Percentiles rank a stretch among this genome's conserved stretches.
Evolutionary conservation across 2,329 filamentous ascomycete genomes (phyloP).

Genomic region (Pochonia chlamydosporia): DNA sequence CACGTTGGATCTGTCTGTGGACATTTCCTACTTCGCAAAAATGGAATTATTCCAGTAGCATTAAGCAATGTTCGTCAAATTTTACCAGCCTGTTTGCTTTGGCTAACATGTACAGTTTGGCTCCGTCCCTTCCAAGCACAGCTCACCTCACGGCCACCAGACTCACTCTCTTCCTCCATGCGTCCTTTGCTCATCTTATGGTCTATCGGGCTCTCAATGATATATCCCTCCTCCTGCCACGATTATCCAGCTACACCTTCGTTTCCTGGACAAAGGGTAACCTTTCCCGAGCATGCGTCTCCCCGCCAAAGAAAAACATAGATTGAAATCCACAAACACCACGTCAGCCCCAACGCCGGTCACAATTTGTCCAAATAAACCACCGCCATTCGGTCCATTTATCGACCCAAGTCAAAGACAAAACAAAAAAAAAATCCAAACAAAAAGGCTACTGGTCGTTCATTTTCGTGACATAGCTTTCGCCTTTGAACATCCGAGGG

Average conservation of each 20-base stretch:
- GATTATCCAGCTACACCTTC: background rate
- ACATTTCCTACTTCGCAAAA: too few species aligned
- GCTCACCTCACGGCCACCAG: background rate
- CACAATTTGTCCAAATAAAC: background rate
- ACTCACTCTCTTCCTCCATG: background rate
- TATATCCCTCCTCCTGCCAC: background rate
- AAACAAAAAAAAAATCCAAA: background rate
- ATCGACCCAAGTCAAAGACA: background rate
- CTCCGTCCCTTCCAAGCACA: background rate
- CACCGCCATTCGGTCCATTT: background rate
- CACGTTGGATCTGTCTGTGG: too few species aligned
- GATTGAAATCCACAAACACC: background rate
- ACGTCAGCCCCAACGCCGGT: slow-evolving; percentile 3
- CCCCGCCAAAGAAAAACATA: background rate
- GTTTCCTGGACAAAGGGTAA: too few species aligned
- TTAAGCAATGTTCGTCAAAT: too few species aligned
- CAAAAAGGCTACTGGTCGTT: slow-evolving; percentile 3
- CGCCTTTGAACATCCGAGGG: background rate
- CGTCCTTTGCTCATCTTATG: background rate
- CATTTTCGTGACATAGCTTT: slow-evolving; percentile 4
- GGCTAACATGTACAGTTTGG: background rate
- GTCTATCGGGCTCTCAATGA: background rate
- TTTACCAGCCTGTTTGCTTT: background rate
- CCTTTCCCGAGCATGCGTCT: too few species aligned
- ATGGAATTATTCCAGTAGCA: too few species aligned